These are phyloP conservation scores for Leccinum pellstonianum DNA, from an alignment of 768 basidiomycete genomes.

Conservation along the genomic window DNA sequence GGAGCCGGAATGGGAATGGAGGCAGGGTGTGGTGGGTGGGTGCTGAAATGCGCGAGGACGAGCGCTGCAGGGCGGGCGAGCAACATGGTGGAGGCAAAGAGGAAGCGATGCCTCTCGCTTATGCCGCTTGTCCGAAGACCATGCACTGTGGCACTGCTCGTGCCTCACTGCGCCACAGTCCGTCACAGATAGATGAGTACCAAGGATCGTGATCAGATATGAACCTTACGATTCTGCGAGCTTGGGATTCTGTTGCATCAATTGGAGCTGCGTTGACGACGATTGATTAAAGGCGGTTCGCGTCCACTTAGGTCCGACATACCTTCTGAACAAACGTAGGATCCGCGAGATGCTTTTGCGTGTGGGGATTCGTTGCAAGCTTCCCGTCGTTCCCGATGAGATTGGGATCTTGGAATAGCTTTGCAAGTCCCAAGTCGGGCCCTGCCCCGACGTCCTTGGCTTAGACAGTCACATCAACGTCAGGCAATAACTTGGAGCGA, in stretches of 20 bases:
- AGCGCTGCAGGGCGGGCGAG: no score
- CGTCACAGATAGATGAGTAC: conserved; percentile 6
- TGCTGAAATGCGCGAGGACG: no score
- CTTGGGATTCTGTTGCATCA: conserved; percentile 62
- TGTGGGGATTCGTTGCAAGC: conserved; percentile 66
- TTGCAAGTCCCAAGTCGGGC: conserved; percentile 61
- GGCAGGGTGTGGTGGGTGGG: no score
- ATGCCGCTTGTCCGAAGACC: no score
- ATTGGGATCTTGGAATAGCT: conserved; percentile 82
- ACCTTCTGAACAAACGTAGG: conserved; percentile 76
- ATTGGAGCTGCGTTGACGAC: conserved; percentile 45
- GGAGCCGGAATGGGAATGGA: no score
- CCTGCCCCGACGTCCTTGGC: conserved; percentile 39
- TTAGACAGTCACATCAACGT: conserved; percentile 15
- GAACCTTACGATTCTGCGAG: conserved; percentile 54
- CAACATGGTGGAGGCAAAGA: no score
- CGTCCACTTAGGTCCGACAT: neutral
- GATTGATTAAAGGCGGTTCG: neutral
- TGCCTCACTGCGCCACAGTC: no score
- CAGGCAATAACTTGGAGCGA: neutral
- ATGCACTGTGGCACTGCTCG: no score
- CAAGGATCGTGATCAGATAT: neutral
- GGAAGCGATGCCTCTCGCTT: no score
- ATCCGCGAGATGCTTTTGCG: conserved; percentile 79
- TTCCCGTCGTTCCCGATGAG: conserved; percentile 59